Conservation (phyloP, 805 yeast species). For the Saccharomycopsis microspora region DNA sequence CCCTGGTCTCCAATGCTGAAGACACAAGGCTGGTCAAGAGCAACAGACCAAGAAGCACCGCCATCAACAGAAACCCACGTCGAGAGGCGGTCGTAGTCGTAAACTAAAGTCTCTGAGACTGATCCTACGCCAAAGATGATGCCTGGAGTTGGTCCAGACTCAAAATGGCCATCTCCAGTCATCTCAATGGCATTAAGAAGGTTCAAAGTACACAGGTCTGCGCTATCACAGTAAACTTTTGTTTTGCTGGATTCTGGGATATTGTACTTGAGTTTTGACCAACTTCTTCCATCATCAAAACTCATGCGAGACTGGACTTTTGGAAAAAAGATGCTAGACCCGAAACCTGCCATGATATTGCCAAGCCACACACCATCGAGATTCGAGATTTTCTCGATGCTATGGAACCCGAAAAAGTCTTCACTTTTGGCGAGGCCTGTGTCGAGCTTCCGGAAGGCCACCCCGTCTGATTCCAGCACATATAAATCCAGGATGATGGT, state of each 20-base stretch:
- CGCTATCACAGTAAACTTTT: constrained; percentile 18
- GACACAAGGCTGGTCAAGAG: constrained; percentile 39
- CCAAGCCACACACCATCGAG: constrained; percentile 57
- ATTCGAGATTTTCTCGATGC: constrained; percentile 33
- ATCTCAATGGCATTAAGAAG: constrained; percentile 26
- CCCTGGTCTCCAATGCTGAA: constrained; percentile 72
- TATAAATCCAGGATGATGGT: constrained; percentile 26
- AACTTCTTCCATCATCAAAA: constrained; percentile 27
- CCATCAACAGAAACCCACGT: constrained; percentile 69
- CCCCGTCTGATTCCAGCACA: constrained; percentile 49
- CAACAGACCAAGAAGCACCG: constrained; percentile 59
- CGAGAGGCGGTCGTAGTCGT: constrained; percentile 18
- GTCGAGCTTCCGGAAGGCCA: constrained; percentile 35
- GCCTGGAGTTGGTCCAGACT: constrained; percentile 34
- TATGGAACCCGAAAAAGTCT: constrained; percentile 26
- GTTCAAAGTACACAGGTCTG: constrained; percentile 27
- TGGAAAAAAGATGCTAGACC: constrained; percentile 18
- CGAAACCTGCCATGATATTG: constrained; percentile 23
- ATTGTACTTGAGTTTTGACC: constrained; percentile 22
- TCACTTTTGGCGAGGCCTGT: constrained; percentile 25
- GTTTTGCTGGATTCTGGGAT: constrained; percentile 16
- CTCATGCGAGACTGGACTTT: constrained; percentile 24
- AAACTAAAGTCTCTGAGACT: constrained; percentile 21
- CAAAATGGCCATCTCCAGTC: constrained; percentile 21
- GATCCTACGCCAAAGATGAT: constrained; percentile 33